These are phyloP conservation scores for Melastoma malabathricum DNA, from an alignment of 345 rosid species.

Conservation along the genomic window DNA sequence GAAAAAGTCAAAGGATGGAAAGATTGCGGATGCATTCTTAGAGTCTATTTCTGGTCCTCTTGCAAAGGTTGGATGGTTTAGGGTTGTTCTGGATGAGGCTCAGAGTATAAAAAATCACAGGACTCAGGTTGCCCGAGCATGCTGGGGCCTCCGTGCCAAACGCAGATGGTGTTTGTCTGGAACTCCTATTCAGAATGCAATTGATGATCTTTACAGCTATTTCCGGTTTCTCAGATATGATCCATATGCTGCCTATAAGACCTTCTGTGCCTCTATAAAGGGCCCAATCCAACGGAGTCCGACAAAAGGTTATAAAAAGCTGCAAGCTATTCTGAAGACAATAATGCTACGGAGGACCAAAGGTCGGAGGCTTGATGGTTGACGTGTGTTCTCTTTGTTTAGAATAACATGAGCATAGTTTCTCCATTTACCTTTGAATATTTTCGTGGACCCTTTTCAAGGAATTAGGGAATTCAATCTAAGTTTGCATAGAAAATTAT, in stretches of 20 bases:
- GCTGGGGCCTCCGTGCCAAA: slow-evolving; percentile 98
- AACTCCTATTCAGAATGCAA: slow-evolving; percentile 94
- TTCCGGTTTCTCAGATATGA: slow-evolving; percentile 92
- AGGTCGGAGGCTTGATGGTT: slow-evolving; percentile 21
- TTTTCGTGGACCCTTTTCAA: background rate
- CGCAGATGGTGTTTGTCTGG: slow-evolving; percentile 99
- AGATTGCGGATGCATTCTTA: slow-evolving; percentile 23
- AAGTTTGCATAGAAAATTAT: no score
- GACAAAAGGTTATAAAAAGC: slow-evolving; percentile 52
- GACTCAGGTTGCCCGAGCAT: slow-evolving; percentile 96
- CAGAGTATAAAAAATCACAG: slow-evolving; percentile 93
- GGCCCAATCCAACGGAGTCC: slow-evolving; percentile 52
- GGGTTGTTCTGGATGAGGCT: slow-evolving; percentile 94
- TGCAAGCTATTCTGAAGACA: slow-evolving; percentile 81
- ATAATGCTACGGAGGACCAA: slow-evolving; percentile 96
- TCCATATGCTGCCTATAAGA: slow-evolving; percentile 49
- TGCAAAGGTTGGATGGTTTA: slow-evolving; percentile 89
- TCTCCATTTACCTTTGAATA: background rate
- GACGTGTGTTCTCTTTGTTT: background rate
- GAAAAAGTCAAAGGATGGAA: slow-evolving; percentile 42
- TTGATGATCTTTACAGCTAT: slow-evolving; percentile 96
- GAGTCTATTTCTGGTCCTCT: slow-evolving; percentile 67
- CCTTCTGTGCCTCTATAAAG: slow-evolving; percentile 55
- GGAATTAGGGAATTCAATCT: background rate
- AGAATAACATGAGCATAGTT: background rate